Evolutionary conservation across 768 basidiomycete genomes (phyloP).

Genomic region (Mycena crocata): DNA sequence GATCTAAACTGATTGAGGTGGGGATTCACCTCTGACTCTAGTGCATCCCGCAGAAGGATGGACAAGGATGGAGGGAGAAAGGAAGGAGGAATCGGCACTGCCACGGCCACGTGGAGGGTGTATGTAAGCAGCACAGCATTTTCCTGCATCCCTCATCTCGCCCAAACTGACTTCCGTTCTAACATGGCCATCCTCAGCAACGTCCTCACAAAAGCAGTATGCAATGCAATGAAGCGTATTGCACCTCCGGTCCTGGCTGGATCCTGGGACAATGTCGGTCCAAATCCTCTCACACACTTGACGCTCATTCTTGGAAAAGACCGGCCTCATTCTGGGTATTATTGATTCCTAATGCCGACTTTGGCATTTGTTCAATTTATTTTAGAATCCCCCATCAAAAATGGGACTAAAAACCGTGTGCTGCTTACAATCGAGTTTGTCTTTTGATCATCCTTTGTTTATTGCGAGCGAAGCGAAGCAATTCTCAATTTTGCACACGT

Average conservation of each 20-base stretch:
- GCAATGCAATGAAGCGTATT: constrained; percentile 82
- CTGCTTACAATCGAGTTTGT: constrained; percentile 80
- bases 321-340: constrained; percentile 78
- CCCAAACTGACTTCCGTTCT: too few relatives aligned
- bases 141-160: too few relatives aligned
- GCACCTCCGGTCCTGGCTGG: constrained; percentile 90
- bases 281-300: not conserved
- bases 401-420: constrained; percentile 56
- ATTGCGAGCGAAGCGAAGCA: too few relatives aligned
- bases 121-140: too few relatives aligned
- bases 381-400: constrained; percentile 66
- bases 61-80: too few relatives aligned
- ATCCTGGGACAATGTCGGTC: constrained; percentile 93
- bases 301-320: constrained; percentile 54
- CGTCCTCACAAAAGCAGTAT: constrained; percentile 62
- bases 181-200: constrained; percentile 22
- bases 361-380: not conserved
- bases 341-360: not conserved
- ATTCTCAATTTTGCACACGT: too few relatives aligned
- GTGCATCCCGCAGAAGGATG: too few relatives aligned
- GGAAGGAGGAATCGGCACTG: too few relatives aligned
- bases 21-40: too few relatives aligned
- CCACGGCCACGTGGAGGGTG: too few relatives aligned
- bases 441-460: too few relatives aligned
- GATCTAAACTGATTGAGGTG: too few relatives aligned